Conservation (phyloP, 768 basidiomycete species). For the Antrodiella citrinella region DNA sequence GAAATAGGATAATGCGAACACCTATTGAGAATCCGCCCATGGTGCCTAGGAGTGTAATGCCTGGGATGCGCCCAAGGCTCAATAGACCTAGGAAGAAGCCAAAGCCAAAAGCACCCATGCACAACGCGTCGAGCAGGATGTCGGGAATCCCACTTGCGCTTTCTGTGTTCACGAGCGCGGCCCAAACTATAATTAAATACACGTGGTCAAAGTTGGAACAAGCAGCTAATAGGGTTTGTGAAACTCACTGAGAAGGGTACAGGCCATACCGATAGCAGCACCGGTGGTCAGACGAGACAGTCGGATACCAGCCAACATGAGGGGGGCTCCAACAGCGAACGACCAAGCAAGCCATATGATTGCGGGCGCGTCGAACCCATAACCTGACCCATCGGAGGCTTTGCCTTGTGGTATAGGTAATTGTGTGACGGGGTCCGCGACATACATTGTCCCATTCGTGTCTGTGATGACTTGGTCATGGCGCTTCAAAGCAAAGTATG, state of each 20-base stretch:
- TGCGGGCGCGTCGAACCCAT: conserved; percentile 35
- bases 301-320: conserved; percentile 49
- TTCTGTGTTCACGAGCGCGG: conserved; percentile 51
- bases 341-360: conserved; percentile 52
- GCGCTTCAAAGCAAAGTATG: background rate
- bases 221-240: conserved; percentile 28
- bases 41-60: conserved; percentile 38
- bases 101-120: conserved; percentile 39
- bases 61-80: conserved; percentile 39
- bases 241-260: conserved; percentile 29
- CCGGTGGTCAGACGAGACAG: conserved; percentile 51
- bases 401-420: conserved; percentile 40
- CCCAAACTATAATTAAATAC: conserved; percentile 49
- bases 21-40: conserved; percentile 52
- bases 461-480: conserved; percentile 10
- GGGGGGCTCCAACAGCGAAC: conserved; percentile 42
- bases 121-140: conserved; percentile 38
- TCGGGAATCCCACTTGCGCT: conserved; percentile 43
- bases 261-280: conserved; percentile 43
- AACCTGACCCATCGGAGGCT: conserved; percentile 54
- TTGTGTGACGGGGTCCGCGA: conserved; percentile 39
- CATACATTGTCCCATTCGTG: conserved; percentile 25
- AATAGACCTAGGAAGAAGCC: conserved; percentile 50
- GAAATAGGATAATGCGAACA: conserved; percentile 44
- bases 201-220: conserved; percentile 15